phyloP scores from a whole-genome alignment of 2,329 filamentous ascomycete species.

The Periglandula ipomoeae region DNA sequence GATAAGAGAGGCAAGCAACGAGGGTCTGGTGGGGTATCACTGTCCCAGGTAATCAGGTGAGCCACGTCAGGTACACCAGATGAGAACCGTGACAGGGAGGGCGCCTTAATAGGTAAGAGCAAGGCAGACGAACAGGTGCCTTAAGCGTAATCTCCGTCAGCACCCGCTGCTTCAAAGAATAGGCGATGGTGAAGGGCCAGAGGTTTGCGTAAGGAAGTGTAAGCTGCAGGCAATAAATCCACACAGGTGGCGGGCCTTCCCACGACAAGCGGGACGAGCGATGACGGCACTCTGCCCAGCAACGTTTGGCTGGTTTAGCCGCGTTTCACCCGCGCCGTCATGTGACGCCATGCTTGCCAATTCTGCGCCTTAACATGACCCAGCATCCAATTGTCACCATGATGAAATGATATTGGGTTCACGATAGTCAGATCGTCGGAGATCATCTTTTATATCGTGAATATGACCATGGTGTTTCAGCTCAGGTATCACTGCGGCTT shows the following conservation, averaged over 20 bases:
- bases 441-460: too few species aligned
- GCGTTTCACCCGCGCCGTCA: constrained; percentile 20
- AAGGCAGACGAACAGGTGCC: background rate
- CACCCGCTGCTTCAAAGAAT: background rate
- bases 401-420: background rate
- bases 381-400: background rate
- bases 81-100: background rate
- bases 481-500: too few species aligned
- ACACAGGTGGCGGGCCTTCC: background rate
- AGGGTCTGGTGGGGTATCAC: constrained; percentile 4
- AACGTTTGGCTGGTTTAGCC: constrained; percentile 14
- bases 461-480: too few species aligned
- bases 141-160: background rate
- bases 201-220: background rate
- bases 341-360: constrained; percentile 18
- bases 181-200: background rate
- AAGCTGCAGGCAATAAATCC: constrained; percentile 6
- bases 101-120: background rate
- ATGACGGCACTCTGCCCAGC: constrained; percentile 22
- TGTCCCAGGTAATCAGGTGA: constrained; percentile 3
- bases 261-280: constrained; percentile 9
- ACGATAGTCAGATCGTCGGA: too few species aligned
- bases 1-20: background rate
- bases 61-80: background rate
- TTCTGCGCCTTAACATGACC: background rate